Base-by-base conservation (phyloP, 176 grass and related monocot species). In the Chloris gayana region DNA sequence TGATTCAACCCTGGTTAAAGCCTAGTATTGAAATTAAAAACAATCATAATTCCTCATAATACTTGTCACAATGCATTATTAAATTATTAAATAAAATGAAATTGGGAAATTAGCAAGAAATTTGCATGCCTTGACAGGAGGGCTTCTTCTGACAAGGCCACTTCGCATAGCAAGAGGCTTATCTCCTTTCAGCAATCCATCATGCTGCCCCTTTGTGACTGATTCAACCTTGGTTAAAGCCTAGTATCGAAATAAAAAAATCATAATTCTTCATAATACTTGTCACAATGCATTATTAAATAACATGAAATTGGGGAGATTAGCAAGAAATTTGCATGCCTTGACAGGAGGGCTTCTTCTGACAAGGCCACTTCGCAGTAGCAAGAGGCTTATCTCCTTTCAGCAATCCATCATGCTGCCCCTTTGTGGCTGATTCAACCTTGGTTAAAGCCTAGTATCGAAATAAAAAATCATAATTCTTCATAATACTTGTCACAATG, bases 111-210 rank as follows among this genome's bases (percentile, higher is more conserved):
- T 38, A 56, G 64, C n/a, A 67, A 41, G 24, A 69, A 41, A 41
- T 41, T 53, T 69, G 47, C 49, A 21, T 80, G 10, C 77, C 64
- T 69, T 80, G 33, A 67, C 32, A 57, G 33, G 13, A 69, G 29
- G 14, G n/a, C 22, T 42, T 69, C 49, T 32, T 69, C 77, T 56
- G 9, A 69, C 33, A 80, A 69, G 77, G 64, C 77, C 77, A 69
- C 64, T 57, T 39, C 49, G 77, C 42, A 64, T 80, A 69, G 32
- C 33, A 80, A 41, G 64, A 80, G 64, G 49, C 0, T 0, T 22
- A 11, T 80, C 54, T 73, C 84, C 90, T 81, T 76, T 92, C 37
- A 51, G 56, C 76, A 60, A 89, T 50, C 91, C 91, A 68, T 77
- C 64, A 54, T 84, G 71, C 72, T 89, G 69, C 31, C 39, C 80